Conservation (phyloP, 2,329 filamentous ascomycete genomes). For the Fusarium bactridioides region DNA sequence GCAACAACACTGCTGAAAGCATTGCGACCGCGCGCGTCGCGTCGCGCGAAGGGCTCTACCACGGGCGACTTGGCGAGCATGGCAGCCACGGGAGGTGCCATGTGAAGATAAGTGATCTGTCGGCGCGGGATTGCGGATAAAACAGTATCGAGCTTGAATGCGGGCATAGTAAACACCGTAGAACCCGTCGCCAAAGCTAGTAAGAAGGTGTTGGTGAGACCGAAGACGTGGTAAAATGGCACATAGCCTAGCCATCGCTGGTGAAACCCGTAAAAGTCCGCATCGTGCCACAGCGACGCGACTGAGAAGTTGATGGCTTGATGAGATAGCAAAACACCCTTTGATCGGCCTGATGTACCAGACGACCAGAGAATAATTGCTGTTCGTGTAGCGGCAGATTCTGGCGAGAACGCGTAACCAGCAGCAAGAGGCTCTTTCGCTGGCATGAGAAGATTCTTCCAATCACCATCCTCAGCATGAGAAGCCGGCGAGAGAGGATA, state of each 20-base stretch:
- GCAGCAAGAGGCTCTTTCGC: slow-evolving; percentile 54
- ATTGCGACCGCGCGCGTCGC: slow-evolving; percentile 52
- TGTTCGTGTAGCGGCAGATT: slow-evolving; percentile 62
- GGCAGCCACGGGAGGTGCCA: slow-evolving; percentile 76
- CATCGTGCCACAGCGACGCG: slow-evolving; percentile 57
- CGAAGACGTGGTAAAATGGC: slow-evolving; percentile 74
- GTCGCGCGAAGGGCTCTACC: slow-evolving; percentile 66
- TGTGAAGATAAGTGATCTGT: slow-evolving; percentile 68
- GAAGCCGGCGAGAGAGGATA: slow-evolving; percentile 44
- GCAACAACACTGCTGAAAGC: slow-evolving; percentile 65
- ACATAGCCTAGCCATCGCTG: slow-evolving; percentile 67
- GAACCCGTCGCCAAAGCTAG: slow-evolving; percentile 61
- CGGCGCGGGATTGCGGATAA: slow-evolving; percentile 68
- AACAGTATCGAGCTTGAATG: slow-evolving; percentile 72
- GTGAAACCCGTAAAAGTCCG: slow-evolving; percentile 52
- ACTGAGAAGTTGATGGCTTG: slow-evolving; percentile 69
- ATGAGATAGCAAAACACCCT: slow-evolving; percentile 78
- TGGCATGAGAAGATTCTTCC: slow-evolving; percentile 67
- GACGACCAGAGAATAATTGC: slow-evolving; percentile 58
- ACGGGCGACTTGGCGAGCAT: slow-evolving; percentile 74
- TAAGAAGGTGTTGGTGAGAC: slow-evolving; percentile 65
- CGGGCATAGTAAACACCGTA: slow-evolving; percentile 73
- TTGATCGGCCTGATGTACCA: slow-evolving; percentile 76
- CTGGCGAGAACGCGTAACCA: slow-evolving; percentile 47
- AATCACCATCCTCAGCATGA: slow-evolving; percentile 52